Base-by-base conservation (phyloP, 192 early-diverging fungal species). In the Coemansia sp. region DNA sequence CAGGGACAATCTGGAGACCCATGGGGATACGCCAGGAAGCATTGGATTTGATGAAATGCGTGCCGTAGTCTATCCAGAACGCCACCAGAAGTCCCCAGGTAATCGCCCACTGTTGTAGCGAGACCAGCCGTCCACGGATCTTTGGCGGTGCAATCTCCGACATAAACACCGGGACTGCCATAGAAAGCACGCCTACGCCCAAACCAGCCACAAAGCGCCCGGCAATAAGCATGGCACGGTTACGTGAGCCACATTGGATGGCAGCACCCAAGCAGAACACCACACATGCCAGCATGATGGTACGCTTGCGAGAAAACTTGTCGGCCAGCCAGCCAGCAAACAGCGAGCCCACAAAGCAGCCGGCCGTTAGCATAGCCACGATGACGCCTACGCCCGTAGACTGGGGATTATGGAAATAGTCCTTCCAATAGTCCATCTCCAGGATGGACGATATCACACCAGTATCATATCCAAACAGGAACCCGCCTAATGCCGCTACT, bases 81-180 rank as follows among this genome's bases (percentile, higher is more conserved):
- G 81, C 63, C 18, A 84, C 69, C 31, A 83, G 66, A 15, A 85
- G 87, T 60, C 92, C 94, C 84, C 90, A 89, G 39, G 94, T 97
- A 70, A 97, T 96, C 58, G 91, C 87, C 81, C 90, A 89, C 69
- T 97, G 94, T 60, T 94, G 88, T 43, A 94, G 76, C 20, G 88
- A 84, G 18, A 91, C 86, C 18, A 94, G 82, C 30, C 89, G 86
- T 31, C 93, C 93, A 66, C 93, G 90, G 67, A 93, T 90, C 20
- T 83, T 69, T 44, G 88, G 75, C 16, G 90, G 90, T 17, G 92
- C 84, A 17, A 92, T 85, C 51, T 94, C 93, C 16, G 91, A 86
- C 64, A 88, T 86, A 57, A 83, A 88, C 17, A 89, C 57, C 18
- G 87, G 84, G 5, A 91, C 87, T 16, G 82, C 78, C 81, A 87